phyloP scores from a whole-genome alignment of 331 rosid genomes.

The Pyrus hybrid region DNA sequence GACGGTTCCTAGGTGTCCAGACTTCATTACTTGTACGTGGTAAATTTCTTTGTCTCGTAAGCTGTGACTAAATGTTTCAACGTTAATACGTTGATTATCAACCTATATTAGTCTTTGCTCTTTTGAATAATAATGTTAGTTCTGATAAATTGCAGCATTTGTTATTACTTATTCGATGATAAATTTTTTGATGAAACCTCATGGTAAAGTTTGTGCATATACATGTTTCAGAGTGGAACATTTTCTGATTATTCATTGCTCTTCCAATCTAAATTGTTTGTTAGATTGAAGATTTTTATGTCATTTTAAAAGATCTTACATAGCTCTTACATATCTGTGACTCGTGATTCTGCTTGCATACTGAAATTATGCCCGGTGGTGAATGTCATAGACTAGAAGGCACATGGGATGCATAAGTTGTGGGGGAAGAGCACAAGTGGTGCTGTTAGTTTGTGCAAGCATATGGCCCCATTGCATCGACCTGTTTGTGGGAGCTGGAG shows the following conservation, averaged over 20 bases:
- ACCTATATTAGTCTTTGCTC: not conserved
- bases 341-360: not conserved
- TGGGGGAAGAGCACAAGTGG: not conserved
- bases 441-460: not conserved
- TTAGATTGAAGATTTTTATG: not conserved
- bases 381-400: not conserved
- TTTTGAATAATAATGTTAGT: not conserved
- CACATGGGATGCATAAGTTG: not conserved
- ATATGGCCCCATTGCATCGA: not conserved
- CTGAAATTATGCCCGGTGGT: not conserved
- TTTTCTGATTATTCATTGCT: not conserved
- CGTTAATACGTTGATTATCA: not conserved
- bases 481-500: not conserved
- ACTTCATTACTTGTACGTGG: not conserved
- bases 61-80: not conserved
- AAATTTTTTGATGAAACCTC: too few relatives aligned
- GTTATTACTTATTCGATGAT: too few relatives aligned
- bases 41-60: not conserved
- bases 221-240: too few relatives aligned
- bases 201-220: too few relatives aligned
- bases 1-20: not conserved
- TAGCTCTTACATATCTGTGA: not conserved
- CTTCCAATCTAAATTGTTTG: not conserved
- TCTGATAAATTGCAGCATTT: not conserved
- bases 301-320: not conserved